phyloP scores from a whole-genome alignment of 1,139 yeast species.

The Hanseniaspora gamundiae region DNA sequence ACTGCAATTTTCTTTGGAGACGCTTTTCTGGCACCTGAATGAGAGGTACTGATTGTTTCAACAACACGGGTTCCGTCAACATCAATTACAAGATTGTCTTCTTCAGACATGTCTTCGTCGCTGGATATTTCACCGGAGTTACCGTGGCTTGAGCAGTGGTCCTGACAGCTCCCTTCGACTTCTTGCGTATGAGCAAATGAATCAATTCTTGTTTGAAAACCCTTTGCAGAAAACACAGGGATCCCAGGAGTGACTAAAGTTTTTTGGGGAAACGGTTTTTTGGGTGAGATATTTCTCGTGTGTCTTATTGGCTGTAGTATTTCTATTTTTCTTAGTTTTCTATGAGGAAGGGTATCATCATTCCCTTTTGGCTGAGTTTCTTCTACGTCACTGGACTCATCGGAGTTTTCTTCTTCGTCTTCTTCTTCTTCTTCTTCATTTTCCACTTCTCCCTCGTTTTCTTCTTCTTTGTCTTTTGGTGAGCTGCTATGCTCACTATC shows the following conservation, averaged over 20 bases:
- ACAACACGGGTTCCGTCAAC: constrained; percentile 1
- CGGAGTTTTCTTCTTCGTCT: constrained; percentile 9
- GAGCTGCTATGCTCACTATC: no score
- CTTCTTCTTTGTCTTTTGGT: constrained; percentile 5
- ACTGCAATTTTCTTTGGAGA: not conserved
- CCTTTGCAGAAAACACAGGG: not conserved
- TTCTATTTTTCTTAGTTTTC: constrained; percentile 3
- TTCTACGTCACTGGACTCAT: no score
- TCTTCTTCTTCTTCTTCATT: constrained; percentile 5
- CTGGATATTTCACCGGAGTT: not conserved
- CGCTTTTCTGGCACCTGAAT: not conserved
- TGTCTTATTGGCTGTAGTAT: constrained; percentile 3
- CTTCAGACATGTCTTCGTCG: not conserved
- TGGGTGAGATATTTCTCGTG: not conserved
- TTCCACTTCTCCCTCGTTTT: constrained; percentile 2
- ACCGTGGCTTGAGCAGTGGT: not conserved
- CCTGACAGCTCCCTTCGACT: not conserved
- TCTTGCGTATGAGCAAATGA: not conserved
- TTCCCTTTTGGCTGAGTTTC: no score
- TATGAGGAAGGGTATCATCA: no score
- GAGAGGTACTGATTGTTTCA: constrained; percentile 1
- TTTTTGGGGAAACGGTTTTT: not conserved
- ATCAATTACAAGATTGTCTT: constrained; percentile 3
- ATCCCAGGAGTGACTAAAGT: not conserved
- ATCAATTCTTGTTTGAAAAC: constrained; percentile 1